phyloP scores from a whole-genome alignment of 306 rosid species.

The Castanea sativa region DNA sequence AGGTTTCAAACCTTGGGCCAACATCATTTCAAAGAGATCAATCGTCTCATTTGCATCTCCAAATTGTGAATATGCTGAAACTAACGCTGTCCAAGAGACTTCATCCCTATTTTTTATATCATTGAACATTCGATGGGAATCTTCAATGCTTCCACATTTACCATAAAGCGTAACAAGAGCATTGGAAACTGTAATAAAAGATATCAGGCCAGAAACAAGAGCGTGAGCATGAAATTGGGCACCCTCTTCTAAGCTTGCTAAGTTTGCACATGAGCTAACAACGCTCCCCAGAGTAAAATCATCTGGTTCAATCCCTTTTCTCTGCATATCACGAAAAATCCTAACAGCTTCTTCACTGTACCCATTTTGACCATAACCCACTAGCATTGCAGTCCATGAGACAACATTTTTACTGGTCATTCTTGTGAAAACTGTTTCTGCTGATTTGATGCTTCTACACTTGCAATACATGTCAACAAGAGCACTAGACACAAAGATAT shows the following conservation, averaged over 20 bases:
- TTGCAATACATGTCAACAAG: conserved; percentile 96
- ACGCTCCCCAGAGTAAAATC: conserved; percentile 85
- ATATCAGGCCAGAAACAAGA: conserved; percentile 66
- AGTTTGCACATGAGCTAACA: conserved; percentile 88
- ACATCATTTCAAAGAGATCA: conserved; percentile 65
- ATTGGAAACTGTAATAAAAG: conserved; percentile 72
- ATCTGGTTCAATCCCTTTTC: conserved; percentile 70
- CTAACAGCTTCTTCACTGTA: conserved; percentile 80
- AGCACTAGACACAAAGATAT: conserved; percentile 78
- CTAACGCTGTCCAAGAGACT: conserved; percentile 94
- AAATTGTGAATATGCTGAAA: conserved; percentile 78
- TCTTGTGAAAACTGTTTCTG: conserved; percentile 67
- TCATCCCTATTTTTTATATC: conserved; percentile 71
- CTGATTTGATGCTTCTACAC: conserved; percentile 60
- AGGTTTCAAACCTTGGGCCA: conserved; percentile 59
- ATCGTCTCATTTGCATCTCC: conserved; percentile 79
- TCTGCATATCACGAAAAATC: conserved; percentile 79
- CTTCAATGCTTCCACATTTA: conserved; percentile 81
- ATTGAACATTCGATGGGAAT: conserved; percentile 57
- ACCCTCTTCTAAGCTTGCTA: conserved; percentile 95
- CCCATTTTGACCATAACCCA: conserved; percentile 93
- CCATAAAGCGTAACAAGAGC: conserved; percentile 82
- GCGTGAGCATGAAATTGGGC: conserved; percentile 85
- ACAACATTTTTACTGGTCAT: conserved; percentile 79
- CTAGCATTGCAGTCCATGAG: conserved; percentile 89